Percentiles rank a stretch among this genome's conserved stretches.
These are phyloP conservation scores for Trifolium dubium DNA, from an alignment of 306 rosid species.

Conservation along the genomic window DNA sequence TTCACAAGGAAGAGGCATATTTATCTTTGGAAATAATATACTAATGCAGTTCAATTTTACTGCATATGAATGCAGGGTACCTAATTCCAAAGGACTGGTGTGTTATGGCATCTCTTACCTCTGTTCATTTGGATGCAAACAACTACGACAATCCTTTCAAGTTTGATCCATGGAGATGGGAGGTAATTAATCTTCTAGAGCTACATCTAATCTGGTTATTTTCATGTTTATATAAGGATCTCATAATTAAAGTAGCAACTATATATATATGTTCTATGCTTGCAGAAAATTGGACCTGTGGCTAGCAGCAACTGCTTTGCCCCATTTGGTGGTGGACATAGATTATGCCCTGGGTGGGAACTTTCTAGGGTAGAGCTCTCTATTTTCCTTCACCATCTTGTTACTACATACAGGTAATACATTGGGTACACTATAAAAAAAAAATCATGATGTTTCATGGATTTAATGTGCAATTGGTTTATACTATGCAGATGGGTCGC, in stretches of 20 bases:
- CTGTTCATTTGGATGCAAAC: slow-evolving; percentile 76
- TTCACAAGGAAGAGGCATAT: background rate
- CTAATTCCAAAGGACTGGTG: slow-evolving; percentile 69
- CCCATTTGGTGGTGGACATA: slow-evolving; percentile 94
- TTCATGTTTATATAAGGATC: background rate
- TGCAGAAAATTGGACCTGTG: slow-evolving; percentile 51
- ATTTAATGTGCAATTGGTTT: slow-evolving; percentile 7
- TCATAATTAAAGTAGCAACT: background rate
- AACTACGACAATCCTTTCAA: slow-evolving; percentile 67
- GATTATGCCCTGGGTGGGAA: slow-evolving; percentile 93
- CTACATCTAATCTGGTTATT: background rate
- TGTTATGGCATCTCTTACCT: slow-evolving; percentile 75
- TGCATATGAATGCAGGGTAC: slow-evolving; percentile 56
- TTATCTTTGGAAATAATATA: slow-evolving; percentile 2
- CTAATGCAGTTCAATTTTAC: slow-evolving; percentile 2
- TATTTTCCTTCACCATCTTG: slow-evolving; percentile 69
- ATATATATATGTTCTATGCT: background rate
- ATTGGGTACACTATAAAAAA: background rate
- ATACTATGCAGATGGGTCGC: slow-evolving; percentile 66
- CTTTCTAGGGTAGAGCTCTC: slow-evolving; percentile 76
- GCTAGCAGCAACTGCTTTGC: slow-evolving; percentile 54
- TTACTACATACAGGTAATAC: slow-evolving; percentile 65
- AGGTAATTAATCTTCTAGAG: slow-evolving; percentile 52
- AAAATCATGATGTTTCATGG: background rate
- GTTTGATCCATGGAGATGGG: slow-evolving; percentile 96